Percentiles rank a stretch among this genome's conserved stretches.
Conservation (phyloP, 768 basidiomycete species). For the Cystobasidium onofrii region DNA sequence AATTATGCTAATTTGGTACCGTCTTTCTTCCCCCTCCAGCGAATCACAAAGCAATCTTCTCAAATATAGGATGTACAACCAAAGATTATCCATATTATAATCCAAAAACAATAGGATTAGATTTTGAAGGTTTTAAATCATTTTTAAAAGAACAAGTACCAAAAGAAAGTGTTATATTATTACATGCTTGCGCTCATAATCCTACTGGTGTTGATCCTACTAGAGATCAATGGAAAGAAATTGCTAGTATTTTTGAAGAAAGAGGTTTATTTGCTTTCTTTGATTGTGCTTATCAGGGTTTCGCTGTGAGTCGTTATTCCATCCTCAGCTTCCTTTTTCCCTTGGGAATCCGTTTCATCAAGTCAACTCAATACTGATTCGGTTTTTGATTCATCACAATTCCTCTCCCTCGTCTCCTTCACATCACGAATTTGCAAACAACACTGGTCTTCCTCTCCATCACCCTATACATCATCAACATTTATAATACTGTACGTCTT, state of each 20-base stretch:
- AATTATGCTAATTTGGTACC: no score
- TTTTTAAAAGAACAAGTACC: constrained; percentile 57
- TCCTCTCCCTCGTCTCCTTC: no score
- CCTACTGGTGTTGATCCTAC: constrained; percentile 92
- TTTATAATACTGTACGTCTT: no score
- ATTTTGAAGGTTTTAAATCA: constrained; percentile 65
- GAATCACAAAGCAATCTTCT: constrained; percentile 74
- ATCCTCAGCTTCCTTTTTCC: not conserved
- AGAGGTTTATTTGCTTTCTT: constrained; percentile 80
- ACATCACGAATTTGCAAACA: no score
- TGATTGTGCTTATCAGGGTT: constrained; percentile 87
- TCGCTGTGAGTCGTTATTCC: constrained; percentile 51
- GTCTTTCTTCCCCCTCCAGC: constrained; percentile 31
- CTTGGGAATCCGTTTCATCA: no score
- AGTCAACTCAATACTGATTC: no score
- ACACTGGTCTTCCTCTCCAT: no score
- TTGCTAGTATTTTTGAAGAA: constrained; percentile 72
- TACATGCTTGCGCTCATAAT: constrained; percentile 98
- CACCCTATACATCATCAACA: no score
- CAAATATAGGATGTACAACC: constrained; percentile 75
- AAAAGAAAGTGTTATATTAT: constrained; percentile 69
- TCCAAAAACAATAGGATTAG: constrained; percentile 76
- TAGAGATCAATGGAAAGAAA: constrained; percentile 78
- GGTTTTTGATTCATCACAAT: no score
- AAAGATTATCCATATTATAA: constrained; percentile 75